Conservation (phyloP, 805 yeast species). For the Komagataella mondaviorum region DNA sequence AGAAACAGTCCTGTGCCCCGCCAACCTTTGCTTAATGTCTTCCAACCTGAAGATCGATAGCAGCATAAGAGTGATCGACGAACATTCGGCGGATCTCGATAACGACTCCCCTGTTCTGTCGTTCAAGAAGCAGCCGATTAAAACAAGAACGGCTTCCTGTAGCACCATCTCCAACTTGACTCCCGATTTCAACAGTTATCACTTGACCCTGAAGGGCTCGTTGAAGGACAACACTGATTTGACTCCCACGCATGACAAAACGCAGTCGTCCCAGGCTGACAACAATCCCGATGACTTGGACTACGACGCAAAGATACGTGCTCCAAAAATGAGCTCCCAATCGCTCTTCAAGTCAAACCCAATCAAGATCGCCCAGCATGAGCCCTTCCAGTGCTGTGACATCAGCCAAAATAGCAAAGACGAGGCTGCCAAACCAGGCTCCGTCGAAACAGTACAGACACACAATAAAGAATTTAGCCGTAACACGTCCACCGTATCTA, state of each 20-base stretch:
- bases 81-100: neutral
- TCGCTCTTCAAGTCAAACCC: slow-evolving; percentile 9
- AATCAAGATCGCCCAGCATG: slow-evolving; percentile 6
- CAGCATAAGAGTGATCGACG: neutral
- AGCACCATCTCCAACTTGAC: slow-evolving; percentile 2
- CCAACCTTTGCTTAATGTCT: neutral
- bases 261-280: neutral
- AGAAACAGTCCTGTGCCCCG: neutral
- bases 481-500: slow-evolving; percentile 5
- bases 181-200: neutral
- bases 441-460: neutral
- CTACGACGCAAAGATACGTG: slow-evolving; percentile 41
- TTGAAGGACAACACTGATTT: neutral
- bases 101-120: slow-evolving; percentile 5
- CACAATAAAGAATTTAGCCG: slow-evolving; percentile 4
- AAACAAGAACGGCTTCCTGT: slow-evolving; percentile 2
- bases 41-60: neutral
- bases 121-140: slow-evolving; percentile 3
- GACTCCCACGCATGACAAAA: neutral
- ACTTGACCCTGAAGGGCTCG: neutral
- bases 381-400: slow-evolving; percentile 3
- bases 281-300: slow-evolving; percentile 9
- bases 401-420: neutral
- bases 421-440: neutral
- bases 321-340: slow-evolving; percentile 33